Evolutionary conservation across 495 filamentous ascomycete genomes (phyloP).

Genomic region (Penicillium roqueforti): DNA sequence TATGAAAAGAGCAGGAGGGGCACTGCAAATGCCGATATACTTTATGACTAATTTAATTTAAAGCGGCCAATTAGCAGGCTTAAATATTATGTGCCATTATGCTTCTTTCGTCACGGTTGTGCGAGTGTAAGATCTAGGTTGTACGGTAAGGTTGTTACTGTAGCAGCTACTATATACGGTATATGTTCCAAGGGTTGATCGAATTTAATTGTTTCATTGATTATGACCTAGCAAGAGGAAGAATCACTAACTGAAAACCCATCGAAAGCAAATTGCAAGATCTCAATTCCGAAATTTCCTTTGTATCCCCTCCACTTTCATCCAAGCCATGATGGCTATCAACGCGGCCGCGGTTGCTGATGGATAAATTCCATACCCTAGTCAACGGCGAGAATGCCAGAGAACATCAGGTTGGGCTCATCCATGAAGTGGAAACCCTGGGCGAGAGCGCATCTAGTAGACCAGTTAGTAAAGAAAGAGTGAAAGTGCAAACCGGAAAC

Average conservation of each 20-base stretch:
- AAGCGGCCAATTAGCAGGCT: neutral
- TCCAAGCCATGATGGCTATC: neutral
- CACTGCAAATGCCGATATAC: neutral
- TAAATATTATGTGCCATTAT: neutral
- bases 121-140: neutral
- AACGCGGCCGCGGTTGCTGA: neutral
- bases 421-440: constrained; percentile 3
- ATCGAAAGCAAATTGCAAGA: neutral
- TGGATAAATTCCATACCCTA: neutral
- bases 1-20: neutral
- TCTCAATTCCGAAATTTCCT: neutral
- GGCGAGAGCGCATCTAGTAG: neutral
- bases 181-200: too few relatives aligned
- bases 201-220: too few relatives aligned
- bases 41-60: neutral
- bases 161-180: neutral
- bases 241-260: neutral
- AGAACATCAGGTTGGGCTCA: constrained; percentile 1
- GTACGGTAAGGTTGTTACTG: neutral
- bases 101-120: neutral
- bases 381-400: neutral
- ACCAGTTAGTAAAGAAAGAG: neutral
- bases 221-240: neutral
- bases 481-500: constrained; percentile 9
- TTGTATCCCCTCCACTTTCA: neutral